Conservation (phyloP, 352 stramenopile species). For the Aphanomyces astaci region DNA sequence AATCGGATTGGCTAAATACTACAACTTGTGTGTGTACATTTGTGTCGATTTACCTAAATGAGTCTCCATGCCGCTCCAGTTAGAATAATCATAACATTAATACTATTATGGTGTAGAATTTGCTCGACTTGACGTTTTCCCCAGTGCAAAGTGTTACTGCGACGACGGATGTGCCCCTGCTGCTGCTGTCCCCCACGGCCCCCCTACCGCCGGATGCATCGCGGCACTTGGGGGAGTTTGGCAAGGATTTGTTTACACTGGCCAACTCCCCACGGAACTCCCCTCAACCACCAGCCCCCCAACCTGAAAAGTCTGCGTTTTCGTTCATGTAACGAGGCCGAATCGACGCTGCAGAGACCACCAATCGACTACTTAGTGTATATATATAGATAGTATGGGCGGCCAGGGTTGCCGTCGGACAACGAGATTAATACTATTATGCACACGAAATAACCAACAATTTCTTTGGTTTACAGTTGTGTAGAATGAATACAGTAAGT, state of each 20-base stretch:
- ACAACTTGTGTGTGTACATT: too few relatives aligned
- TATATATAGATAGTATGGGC: too few relatives aligned
- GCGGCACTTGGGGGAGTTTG: conserved; percentile 65
- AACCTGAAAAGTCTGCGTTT: conserved; percentile 64
- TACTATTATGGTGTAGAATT: conserved; percentile 1
- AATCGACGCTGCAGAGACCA: too few relatives aligned
- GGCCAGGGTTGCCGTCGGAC: too few relatives aligned
- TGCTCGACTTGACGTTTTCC: conserved; percentile 14
- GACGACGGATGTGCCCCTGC: not conserved
- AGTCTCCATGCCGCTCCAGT: too few relatives aligned
- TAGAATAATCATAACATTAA: not conserved
- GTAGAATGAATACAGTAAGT: too few relatives aligned
- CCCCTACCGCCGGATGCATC: conserved; percentile 33
- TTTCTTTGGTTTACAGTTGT: too few relatives aligned
- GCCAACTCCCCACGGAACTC: conserved; percentile 64
- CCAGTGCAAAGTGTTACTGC: not conserved
- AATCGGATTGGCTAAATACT: too few relatives aligned
- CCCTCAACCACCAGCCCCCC: conserved; percentile 23
- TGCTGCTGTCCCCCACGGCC: not conserved
- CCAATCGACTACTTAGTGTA: too few relatives aligned
- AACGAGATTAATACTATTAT: too few relatives aligned
- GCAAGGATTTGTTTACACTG: conserved; percentile 80
- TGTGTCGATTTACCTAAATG: too few relatives aligned
- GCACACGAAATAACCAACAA: too few relatives aligned
- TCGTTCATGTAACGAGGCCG: conserved; percentile 73